These are phyloP conservation scores for Cercospora nicotianae DNA, from an alignment of 2,329 filamentous ascomycete species.

Conservation along the genomic window DNA sequence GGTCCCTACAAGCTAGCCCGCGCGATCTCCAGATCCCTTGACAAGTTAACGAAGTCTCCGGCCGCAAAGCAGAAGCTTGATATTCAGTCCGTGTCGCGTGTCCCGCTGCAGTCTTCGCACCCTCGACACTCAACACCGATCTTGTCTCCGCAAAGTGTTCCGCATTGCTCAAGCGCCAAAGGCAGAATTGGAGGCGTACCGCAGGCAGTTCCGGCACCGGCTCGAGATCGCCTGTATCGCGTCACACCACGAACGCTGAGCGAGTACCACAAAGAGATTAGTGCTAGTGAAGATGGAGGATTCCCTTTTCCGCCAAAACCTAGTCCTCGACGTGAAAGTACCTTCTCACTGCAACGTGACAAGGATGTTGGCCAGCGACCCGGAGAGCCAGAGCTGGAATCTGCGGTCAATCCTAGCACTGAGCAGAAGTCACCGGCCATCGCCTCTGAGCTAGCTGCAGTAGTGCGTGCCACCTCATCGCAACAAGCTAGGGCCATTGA, in stretches of 20 bases:
- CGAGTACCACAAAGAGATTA: constrained; percentile 2
- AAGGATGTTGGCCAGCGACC: not conserved
- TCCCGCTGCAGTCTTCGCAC: not conserved
- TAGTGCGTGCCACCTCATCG: not conserved
- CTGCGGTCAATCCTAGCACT: not conserved
- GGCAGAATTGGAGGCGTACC: not conserved
- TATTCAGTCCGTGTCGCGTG: not conserved
- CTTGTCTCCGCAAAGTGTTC: not conserved
- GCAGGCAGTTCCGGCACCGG: not conserved
- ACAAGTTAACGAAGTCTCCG: constrained; percentile 7
- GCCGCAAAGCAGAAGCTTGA: not conserved
- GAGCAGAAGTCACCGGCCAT: not conserved
- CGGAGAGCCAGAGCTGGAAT: not conserved
- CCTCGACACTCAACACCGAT: not conserved
- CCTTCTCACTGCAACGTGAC: not conserved
- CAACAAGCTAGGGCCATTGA: not conserved
- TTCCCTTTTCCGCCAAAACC: constrained; percentile 15
- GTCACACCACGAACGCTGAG: not conserved
- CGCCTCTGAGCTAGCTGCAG: not conserved
- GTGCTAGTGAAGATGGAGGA: constrained; percentile 16
- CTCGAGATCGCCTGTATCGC: not conserved
- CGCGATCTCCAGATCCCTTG: constrained; percentile 18
- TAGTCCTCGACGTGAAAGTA: not conserved
- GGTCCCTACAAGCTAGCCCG: constrained; percentile 28
- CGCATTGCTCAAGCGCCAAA: not conserved